Base-by-base conservation (phyloP, 2,329 filamentous ascomycete genomes). In the Stenocarpella maydis region DNA sequence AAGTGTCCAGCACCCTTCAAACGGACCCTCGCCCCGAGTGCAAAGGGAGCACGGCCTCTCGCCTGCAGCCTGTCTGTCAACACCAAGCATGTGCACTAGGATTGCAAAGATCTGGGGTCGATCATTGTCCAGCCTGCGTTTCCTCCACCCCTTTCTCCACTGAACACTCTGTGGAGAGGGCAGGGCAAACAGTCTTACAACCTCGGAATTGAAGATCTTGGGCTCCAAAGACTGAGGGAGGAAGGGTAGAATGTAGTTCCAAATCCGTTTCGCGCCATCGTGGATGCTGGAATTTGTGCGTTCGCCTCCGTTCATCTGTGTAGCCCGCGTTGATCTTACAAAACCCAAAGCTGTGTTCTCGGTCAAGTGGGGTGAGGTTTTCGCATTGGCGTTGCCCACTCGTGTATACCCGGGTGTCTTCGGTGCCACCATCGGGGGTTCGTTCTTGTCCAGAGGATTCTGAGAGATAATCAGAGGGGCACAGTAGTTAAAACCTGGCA, bases 231-330 rank as follows among this genome's bases (percentile, higher is more conserved):
- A 28, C 17, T 21, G 28, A 34, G 67, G 67, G n/a, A 71, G 39
- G 28, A 67, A 69, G 4, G 67, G 67, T 12, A 64, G 55, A 15
- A 71, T 63, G 34, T 69, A 64, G 14, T 69, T 60, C 69, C 69
- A 71, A n/a, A 71, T 43, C 45, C 41, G n/a, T 52, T 66, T 53
- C 9, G 61, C 47, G 7, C 43, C 21, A 17, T 31, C 21, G 61
- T 65, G 61, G 7, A 8, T 31, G 37, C n/a, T 17, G 24, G 15
- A 2, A 19, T 6, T n/a, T 15, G 10, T 17, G 17, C 12, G 8
- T 14, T 17, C 24, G 19, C 28, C 24, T 21, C n/a, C 10, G 34
- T 21, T 15, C 1, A 31, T 6, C n/a, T 24, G 58, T 41, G 39
- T 8, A 17, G 24, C 14, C 26, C 28, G 19, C 24, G 28, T 39